Conservation (phyloP, 192 early-diverging fungal species). For the Rhizoclosmatium globosum region DNA sequence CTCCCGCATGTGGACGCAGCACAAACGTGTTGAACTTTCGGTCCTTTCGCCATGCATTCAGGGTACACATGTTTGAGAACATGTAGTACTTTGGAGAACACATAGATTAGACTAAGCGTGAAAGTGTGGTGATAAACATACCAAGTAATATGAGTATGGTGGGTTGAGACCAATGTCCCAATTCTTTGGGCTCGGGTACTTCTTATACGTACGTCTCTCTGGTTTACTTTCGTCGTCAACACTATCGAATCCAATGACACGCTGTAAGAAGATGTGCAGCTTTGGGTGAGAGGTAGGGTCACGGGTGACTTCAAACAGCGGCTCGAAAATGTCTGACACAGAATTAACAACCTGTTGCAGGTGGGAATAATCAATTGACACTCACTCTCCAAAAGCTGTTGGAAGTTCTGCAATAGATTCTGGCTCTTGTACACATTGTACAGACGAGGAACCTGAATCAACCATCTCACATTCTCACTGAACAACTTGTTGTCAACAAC, state of each 20-base stretch:
- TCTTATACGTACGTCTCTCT: conserved; percentile 82
- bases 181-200: conserved; percentile 66
- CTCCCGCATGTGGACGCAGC: conserved; percentile 91
- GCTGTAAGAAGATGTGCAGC: conserved; percentile 91
- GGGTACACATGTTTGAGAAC: conserved; percentile 83
- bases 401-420: conserved; percentile 72
- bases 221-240: conserved; percentile 95
- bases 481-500: conserved; percentile 90
- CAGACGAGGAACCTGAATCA: conserved; percentile 91
- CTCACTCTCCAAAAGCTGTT: conserved; percentile 77
- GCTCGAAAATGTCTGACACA: conserved; percentile 79
- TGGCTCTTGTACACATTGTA: conserved; percentile 86
- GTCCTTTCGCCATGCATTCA: conserved; percentile 80
- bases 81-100: conserved; percentile 71
- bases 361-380: neutral
- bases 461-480: conserved; percentile 93
- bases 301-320: conserved; percentile 89
- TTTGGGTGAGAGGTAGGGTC: conserved; percentile 89
- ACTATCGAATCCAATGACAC: conserved; percentile 92
- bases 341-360: neutral
- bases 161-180: conserved; percentile 73
- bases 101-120: neutral
- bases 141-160: conserved; percentile 91
- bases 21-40: conserved; percentile 93
- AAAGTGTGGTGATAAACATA: neutral